phyloP scores from a whole-genome alignment of 148 eudicot species.

The Fallopia convolvulus region DNA sequence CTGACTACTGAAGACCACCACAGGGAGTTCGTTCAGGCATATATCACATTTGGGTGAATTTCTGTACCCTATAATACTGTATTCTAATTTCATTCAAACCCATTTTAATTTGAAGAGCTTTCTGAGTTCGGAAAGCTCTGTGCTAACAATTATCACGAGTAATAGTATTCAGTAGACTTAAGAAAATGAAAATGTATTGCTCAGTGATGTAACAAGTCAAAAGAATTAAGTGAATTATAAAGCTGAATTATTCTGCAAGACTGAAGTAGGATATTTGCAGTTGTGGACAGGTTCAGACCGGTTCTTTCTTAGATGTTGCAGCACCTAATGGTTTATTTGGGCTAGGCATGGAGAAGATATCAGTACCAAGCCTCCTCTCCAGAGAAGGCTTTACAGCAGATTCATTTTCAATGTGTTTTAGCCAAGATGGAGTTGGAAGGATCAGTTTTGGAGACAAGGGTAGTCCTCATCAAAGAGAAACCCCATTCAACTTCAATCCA shows the following conservation, averaged over 20 bases:
- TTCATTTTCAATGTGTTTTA: constrained; percentile 95
- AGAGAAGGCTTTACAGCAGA: constrained; percentile 68
- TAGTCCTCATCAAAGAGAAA: constrained; percentile 55
- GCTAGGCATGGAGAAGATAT: constrained; percentile 82
- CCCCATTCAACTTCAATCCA: constrained; percentile 66
- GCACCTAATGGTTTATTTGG: constrained; percentile 98
- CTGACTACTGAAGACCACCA: constrained; percentile 49
- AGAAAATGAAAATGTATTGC: background rate
- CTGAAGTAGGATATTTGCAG: constrained; percentile 36
- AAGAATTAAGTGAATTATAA: background rate
- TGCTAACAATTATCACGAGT: background rate
- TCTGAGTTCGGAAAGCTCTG: background rate
- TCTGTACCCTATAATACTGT: background rate
- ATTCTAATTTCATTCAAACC: background rate
- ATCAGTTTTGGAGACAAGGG: constrained; percentile 93
- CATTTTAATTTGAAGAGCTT: background rate
- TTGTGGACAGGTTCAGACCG: constrained; percentile 93
- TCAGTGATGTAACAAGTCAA: background rate
- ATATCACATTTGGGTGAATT: constrained; percentile 82
- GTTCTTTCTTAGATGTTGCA: constrained; percentile 86
- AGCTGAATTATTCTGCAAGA: background rate
- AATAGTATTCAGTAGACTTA: background rate
- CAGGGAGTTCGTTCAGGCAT: constrained; percentile 44
- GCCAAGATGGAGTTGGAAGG: constrained; percentile 82
- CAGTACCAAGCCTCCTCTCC: constrained; percentile 81